These are phyloP conservation scores for Amaranthus cruentus DNA, from an alignment of 148 eudicot genomes.

Conservation along the genomic window DNA sequence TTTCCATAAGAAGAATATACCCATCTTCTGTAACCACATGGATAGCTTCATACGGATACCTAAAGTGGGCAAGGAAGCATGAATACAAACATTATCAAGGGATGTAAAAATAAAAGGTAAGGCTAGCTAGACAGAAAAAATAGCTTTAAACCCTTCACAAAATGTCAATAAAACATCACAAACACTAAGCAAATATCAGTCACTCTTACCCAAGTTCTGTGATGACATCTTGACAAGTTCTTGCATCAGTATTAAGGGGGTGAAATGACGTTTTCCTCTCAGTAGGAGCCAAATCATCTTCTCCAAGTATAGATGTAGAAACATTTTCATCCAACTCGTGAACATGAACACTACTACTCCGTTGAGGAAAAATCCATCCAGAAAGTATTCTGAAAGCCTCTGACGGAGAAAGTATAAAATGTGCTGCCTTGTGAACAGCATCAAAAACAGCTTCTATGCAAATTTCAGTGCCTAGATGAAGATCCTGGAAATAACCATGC, in stretches of 20 bases:
- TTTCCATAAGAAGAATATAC: conserved; percentile 85
- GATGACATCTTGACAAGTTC: conserved; percentile 95
- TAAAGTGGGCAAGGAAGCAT: conserved; percentile 19
- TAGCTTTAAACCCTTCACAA: background rate
- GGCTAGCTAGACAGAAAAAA: background rate
- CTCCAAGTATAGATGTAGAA: conserved; percentile 60
- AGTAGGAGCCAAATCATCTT: conserved; percentile 51
- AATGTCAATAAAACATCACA: background rate
- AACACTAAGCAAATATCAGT: conserved; percentile 6
- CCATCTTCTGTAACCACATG: conserved; percentile 89
- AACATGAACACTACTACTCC: conserved; percentile 19
- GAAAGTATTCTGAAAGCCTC: conserved; percentile 43
- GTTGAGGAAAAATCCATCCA: conserved; percentile 44
- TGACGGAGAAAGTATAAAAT: conserved; percentile 69
- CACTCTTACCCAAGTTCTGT: conserved; percentile 85
- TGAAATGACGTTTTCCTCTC: conserved; percentile 52
- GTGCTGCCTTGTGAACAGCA: conserved; percentile 66
- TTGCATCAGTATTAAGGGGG: conserved; percentile 87
- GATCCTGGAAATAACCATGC: conserved; percentile 49
- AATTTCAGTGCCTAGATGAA: conserved; percentile 78
- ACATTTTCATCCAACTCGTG: conserved; percentile 36
- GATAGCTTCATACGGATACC: conserved; percentile 98
- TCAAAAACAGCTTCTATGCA: conserved; percentile 80
- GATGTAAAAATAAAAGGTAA: background rate
- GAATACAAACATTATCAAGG: conserved; percentile 6